Conservation (phyloP, 1,284 basidiomycete genomes). For the Trichosporon sp. region DNA sequence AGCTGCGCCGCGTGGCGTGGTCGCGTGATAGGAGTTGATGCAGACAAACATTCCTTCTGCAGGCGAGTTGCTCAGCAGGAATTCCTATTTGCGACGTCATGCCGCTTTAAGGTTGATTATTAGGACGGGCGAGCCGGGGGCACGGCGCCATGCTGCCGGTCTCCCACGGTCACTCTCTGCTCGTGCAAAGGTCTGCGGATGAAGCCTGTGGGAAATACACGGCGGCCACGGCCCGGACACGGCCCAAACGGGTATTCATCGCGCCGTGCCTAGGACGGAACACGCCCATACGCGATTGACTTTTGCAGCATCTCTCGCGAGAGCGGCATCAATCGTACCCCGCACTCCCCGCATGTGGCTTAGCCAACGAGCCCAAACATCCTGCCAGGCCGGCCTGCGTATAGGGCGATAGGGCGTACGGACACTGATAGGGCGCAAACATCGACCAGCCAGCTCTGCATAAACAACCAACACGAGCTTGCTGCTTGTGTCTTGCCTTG, state of each 20-base stretch:
- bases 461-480: not conserved
- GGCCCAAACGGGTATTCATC: not conserved
- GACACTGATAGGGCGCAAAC: too few relatives aligned
- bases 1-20: not conserved
- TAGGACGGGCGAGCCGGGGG: not conserved
- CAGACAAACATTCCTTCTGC: not conserved
- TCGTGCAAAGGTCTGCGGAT: not conserved
- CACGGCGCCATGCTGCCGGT: not conserved
- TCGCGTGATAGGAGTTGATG: not conserved
- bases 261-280: not conserved
- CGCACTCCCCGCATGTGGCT: slow-evolving; percentile 1
- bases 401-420: not conserved
- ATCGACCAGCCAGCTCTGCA: not conserved
- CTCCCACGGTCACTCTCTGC: not conserved
- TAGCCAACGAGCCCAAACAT: not conserved
- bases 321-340: not conserved
- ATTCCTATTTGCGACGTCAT: not conserved
- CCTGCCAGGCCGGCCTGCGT: not conserved
- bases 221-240: not conserved
- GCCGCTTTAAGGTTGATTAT: not conserved
- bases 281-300: not conserved
- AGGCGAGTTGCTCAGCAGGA: not conserved
- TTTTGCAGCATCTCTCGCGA: not conserved
- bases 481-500: not conserved
- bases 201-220: not conserved